Evolutionary conservation across 768 basidiomycete genomes (phyloP), one percentile per base, ranked within the genome.

Genomic region (Austroboletus festivus): DNA sequence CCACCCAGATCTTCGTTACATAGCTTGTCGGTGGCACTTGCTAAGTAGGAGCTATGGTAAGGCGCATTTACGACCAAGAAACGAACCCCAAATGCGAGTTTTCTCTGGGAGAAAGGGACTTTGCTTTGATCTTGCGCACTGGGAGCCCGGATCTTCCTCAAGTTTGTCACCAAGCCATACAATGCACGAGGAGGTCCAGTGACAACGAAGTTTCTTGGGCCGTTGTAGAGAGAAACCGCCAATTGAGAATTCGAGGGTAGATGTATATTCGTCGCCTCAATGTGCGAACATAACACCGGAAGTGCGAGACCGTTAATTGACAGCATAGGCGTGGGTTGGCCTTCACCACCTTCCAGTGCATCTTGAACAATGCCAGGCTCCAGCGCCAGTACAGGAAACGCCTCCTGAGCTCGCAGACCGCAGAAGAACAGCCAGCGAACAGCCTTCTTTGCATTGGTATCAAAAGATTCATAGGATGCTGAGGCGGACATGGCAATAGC

Each of bases 1-100:
- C 79, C 84, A 11, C 71, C 73, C 30, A 94, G 69, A 71, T 94
- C 91, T 49, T 86, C 80, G n/a, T 78, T 67, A 33, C 87, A 68
- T 40, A 96, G 70, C 67, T 83, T 87, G 53, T 92, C 80, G 3
- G 91, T 81, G 1, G 83, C 86, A 23, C 79, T 83, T 16, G 63
- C 63, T 46, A 99, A 75, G 69, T 97, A 95, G 18, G 74, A 73
- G 68, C 93, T 94, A 76, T 99, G 96, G 72, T 93, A 99, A 1
- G 96, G 96, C 2, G 93, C 95, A 45, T 84, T 87, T 61, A 99
- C 88, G n/a, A 91, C 86, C 60, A 99, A 73, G 77, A 98, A 99
- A 38, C 96, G 85, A 41, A 89, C 81, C 37, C 82, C 86, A 69
- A 99, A 98, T 5, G 91, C 88, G 6, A 89, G 85, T 70, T 95